Base-by-base conservation (phyloP, 1,139 yeast genomes). In the Hyphopichia khmerensis region DNA sequence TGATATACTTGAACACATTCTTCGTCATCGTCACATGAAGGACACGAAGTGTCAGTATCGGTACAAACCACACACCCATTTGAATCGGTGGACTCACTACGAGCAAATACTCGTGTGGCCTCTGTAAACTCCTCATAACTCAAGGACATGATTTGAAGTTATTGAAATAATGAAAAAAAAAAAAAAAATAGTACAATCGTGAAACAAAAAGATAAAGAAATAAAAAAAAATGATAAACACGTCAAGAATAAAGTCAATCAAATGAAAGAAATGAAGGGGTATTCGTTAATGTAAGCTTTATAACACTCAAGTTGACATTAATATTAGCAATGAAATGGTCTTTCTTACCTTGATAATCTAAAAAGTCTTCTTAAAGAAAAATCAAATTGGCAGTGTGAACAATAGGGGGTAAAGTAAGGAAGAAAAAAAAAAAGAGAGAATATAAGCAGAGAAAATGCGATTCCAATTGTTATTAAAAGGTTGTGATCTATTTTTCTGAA, bases 11-110 rank as follows among this genome's bases (percentile, higher is more conserved):
- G 66, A 3, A 64, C 67, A 58, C 87, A 82, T 50, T 70, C 73
- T 53, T 80, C 76, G 40, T 74, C 74, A n/a, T 55, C 53, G 0
- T 59, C 64, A 65, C 93, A 85, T 3, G 48, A 50, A 1, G 88
- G 87, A 53, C 89, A 84, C 2, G 59, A 35, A 14, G 58, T 53
- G 0, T 66, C 64, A 0, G 64, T 54, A 1, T 57, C 44, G 1
- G 76, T 67, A 55, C 89, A 84, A 0, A 61, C 46, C 13, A 82
- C 79, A 67, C 88, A 83, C 1, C 69, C 69, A 45, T 62, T 45
- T 39, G 48, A 39, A 40, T 58, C 59, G 9, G 33, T 34, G 6
- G 39, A 14, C 13, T 31, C 19, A 34, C 16, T 35, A n/a, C 43
- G 35, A 23, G 32, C 34, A 31, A 40, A 42, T 31, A 39, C 31